phyloP scores from a whole-genome alignment of 108 stramenopile species.

The Cyclotella kingstonii region DNA sequence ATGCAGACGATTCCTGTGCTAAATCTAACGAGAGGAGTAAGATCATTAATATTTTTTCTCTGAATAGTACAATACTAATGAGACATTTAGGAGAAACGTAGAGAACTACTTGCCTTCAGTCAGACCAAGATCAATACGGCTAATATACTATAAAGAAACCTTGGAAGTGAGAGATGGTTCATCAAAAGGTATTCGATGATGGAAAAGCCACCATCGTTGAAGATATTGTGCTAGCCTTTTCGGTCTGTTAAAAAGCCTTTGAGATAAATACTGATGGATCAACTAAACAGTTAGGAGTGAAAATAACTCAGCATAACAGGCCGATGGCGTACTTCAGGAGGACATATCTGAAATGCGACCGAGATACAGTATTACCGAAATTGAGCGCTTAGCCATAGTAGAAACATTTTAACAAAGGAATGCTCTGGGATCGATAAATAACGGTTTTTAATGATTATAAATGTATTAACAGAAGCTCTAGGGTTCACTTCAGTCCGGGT shows the following conservation, averaged over 20 bases:
- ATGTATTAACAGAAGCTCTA: neutral
- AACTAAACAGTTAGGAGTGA: neutral
- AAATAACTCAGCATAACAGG: neutral
- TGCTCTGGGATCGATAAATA: constrained; percentile 36
- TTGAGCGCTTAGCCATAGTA: neutral
- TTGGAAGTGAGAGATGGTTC: constrained; percentile 12
- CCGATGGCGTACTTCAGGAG: too few species aligned
- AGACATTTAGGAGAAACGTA: constrained; percentile 22
- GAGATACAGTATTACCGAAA: neutral
- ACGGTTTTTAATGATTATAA: constrained; percentile 9
- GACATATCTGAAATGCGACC: constrained; percentile 20
- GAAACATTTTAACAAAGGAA: constrained; percentile 28
- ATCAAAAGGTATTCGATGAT: constrained; percentile 22
- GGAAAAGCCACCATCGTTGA: constrained; percentile 7
- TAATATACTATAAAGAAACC: constrained; percentile 8
- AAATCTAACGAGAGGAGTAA: neutral
- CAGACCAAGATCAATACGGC: constrained; percentile 1
- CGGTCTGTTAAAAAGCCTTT: constrained; percentile 17
- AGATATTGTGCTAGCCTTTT: constrained; percentile 13
- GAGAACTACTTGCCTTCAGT: constrained; percentile 23
- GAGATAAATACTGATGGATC: constrained; percentile 22
- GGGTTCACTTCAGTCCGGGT: constrained; percentile 6
- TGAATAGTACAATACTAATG: constrained; percentile 31
- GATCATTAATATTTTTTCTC: constrained; percentile 6
- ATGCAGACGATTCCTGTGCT: constrained; percentile 33